These are phyloP conservation scores for Rugonectria rugulosa DNA, from an alignment of 2,329 filamentous ascomycete genomes.

Conservation along the genomic window DNA sequence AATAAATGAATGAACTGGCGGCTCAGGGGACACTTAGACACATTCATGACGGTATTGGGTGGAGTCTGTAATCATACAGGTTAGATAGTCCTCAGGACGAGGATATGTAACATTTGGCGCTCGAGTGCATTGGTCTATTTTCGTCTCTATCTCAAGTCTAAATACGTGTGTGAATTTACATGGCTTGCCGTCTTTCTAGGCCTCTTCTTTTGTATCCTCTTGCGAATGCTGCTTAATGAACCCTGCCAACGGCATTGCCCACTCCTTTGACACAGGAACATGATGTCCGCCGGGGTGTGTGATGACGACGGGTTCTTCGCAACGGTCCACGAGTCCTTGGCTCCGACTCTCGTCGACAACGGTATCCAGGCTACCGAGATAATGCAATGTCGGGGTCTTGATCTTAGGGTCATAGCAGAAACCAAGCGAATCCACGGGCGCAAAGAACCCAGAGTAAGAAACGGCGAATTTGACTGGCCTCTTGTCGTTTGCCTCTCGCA, in stretches of 20 bases:
- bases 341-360: conserved; percentile 84
- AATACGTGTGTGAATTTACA: conserved; percentile 3
- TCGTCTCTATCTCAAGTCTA: conserved; percentile 30
- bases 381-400: conserved; percentile 79
- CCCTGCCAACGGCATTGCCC: conserved; percentile 75
- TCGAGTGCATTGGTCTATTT: conserved; percentile 36
- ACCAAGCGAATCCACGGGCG: conserved; percentile 65
- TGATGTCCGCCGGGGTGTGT: conserved; percentile 92
- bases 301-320: conserved; percentile 60
- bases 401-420: conserved; percentile 78
- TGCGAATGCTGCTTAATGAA: conserved; percentile 65
- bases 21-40: conserved; percentile 29
- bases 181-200: conserved; percentile 23
- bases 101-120: conserved; percentile 42
- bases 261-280: conserved; percentile 83
- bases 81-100: conserved; percentile 44
- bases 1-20: conserved; percentile 37
- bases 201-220: conserved; percentile 35
- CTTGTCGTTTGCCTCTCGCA: conserved; percentile 59
- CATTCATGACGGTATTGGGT: conserved; percentile 39
- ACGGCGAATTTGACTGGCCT: conserved; percentile 72
- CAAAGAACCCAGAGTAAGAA: conserved; percentile 79
- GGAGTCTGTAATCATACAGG: conserved; percentile 46
- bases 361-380: conserved; percentile 83
- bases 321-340: conserved; percentile 71